Conservation (phyloP, 2,329 filamentous ascomycete genomes). For the Fusarium sp. region DNA sequence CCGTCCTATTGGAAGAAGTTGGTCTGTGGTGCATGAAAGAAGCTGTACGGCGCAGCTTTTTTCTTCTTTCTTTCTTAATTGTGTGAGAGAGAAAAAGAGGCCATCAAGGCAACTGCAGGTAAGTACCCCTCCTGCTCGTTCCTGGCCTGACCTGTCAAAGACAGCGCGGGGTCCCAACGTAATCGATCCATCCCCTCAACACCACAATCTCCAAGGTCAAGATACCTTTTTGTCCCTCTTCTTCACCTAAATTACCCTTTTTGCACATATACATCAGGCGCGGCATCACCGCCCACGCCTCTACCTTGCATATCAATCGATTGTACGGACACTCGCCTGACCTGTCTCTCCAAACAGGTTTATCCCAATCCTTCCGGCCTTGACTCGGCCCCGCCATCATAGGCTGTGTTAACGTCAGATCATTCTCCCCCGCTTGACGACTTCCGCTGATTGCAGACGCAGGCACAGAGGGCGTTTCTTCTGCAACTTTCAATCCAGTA, state of each 20-base stretch:
- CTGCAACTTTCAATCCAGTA: not conserved
- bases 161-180: slow-evolving; percentile 32
- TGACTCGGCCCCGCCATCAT: slow-evolving; percentile 13
- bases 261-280: not conserved
- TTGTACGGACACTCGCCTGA: not conserved
- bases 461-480: not conserved
- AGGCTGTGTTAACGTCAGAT: slow-evolving; percentile 23
- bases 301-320: not conserved
- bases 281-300: not conserved
- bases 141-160: slow-evolving; percentile 1
- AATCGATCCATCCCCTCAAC: slow-evolving; percentile 30
- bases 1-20: not conserved
- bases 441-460: not conserved
- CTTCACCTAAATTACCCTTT: not conserved
- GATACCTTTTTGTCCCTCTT: slow-evolving; percentile 10
- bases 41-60: not conserved
- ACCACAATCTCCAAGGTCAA: slow-evolving; percentile 22
- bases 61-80: not conserved
- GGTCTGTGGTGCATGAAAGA: not conserved
- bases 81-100: not conserved
- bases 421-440: slow-evolving; percentile 9
- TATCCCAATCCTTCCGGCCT: not conserved
- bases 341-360: not conserved
- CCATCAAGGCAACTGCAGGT: not conserved
- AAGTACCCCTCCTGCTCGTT: slow-evolving; percentile 2